phyloP scores from a whole-genome alignment of 2,329 filamentous ascomycete species.

The Leptographium lundbergii region DNA sequence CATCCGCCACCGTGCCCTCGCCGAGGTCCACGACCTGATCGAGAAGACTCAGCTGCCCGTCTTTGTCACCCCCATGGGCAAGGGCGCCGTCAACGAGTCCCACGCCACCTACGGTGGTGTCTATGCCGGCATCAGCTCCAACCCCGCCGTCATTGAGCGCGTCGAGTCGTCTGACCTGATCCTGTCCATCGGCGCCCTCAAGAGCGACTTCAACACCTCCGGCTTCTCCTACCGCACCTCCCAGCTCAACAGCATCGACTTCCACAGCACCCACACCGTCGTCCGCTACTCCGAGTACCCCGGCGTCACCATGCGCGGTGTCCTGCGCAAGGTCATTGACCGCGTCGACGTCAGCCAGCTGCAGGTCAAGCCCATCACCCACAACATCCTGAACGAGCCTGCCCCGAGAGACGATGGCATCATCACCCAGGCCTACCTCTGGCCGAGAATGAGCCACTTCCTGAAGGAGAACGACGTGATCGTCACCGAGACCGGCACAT shows the following conservation, averaged over 20 bases:
- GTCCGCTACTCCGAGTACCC: constrained; percentile 73
- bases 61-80: constrained; percentile 86
- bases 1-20: constrained; percentile 59
- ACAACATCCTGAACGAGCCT: constrained; percentile 30
- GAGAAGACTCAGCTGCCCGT: constrained; percentile 63
- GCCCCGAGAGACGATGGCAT: constrained; percentile 4
- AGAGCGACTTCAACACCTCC: constrained; percentile 71
- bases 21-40: constrained; percentile 61
- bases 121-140: constrained; percentile 68
- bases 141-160: constrained; percentile 47
- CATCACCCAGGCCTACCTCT: constrained; percentile 13
- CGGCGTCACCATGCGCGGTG: constrained; percentile 63
- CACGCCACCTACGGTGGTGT: constrained; percentile 69
- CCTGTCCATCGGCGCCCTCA: constrained; percentile 51
- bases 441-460: constrained; percentile 13
- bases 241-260: constrained; percentile 66
- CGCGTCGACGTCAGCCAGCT: constrained; percentile 46
- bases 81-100: constrained; percentile 68
- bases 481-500: constrained; percentile 76
- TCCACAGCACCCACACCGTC: constrained; percentile 61
- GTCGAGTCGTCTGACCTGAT: constrained; percentile 61
- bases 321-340: constrained; percentile 58
- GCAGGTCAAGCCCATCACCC: constrained; percentile 37
- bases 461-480: constrained; percentile 53
- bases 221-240: constrained; percentile 72